These are phyloP conservation scores for Tuber borchii DNA, from an alignment of 495 filamentous ascomycete species.

Conservation along the genomic window DNA sequence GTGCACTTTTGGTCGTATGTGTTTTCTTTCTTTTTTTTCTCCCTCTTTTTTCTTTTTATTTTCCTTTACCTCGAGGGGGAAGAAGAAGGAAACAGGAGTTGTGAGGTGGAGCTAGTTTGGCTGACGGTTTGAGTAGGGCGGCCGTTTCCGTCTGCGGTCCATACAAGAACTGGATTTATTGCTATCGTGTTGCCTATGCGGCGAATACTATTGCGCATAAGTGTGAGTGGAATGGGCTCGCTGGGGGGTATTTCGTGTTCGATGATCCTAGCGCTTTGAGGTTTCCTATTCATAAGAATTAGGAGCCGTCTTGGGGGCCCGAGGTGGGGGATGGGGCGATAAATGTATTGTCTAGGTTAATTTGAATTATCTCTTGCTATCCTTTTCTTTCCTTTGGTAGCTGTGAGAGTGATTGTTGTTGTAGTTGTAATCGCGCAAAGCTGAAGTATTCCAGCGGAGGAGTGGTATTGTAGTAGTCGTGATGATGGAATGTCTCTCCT, in stretches of 20 bases:
- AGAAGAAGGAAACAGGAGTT: neutral
- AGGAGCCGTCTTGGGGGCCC: neutral
- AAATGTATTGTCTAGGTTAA: neutral
- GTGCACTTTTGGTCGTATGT: neutral
- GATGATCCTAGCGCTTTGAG: neutral
- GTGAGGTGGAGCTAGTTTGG: neutral
- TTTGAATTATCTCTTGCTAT: neutral
- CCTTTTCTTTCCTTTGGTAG: neutral
- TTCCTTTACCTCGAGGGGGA: neutral
- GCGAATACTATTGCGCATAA: neutral
- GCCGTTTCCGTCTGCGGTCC: neutral
- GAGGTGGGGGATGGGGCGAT: neutral
- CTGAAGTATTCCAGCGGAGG: neutral
- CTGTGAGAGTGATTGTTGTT: neutral
- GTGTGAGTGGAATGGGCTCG: constrained; percentile 11
- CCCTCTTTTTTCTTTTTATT: neutral
- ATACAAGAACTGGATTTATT: neutral
- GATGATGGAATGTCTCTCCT: neutral
- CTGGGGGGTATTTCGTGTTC: constrained; percentile 9
- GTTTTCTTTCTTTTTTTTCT: neutral
- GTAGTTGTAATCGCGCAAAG: neutral
- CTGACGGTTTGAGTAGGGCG: neutral
- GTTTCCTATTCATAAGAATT: neutral
- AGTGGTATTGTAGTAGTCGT: neutral
- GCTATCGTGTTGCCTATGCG: constrained; percentile 1